Conservation (phyloP, 176 grass and related monocot genomes). For the Eragrostis curvula region DNA sequence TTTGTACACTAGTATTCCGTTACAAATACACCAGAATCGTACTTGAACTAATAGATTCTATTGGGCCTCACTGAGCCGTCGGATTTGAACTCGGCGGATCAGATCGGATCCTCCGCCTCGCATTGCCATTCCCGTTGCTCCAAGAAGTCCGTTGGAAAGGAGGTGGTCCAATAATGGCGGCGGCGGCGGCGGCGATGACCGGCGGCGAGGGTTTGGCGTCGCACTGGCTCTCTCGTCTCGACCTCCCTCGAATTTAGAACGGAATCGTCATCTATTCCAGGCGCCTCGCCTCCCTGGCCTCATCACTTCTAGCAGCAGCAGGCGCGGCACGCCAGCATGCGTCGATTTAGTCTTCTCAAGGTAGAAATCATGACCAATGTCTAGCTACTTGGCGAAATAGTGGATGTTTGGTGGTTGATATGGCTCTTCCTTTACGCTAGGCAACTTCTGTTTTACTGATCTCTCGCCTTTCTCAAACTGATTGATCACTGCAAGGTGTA, state of each 20-base stretch:
- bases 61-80: not conserved
- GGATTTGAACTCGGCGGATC: not conserved
- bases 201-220: conserved; percentile 3
- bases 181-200: not conserved
- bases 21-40: too few relatives aligned
- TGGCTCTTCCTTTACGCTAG: not conserved
- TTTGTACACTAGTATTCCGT: too few relatives aligned
- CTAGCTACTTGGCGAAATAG: not conserved
- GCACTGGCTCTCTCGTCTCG: not conserved
- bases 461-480: not conserved
- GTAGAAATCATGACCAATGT: not conserved
- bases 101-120: not conserved
- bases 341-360: conserved; percentile 4
- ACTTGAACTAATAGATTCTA: not conserved
- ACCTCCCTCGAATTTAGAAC: not conserved
- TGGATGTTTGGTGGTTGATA: not conserved
- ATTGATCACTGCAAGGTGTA: not conserved
- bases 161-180: not conserved
- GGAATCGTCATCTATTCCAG: not conserved
- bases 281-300: conserved; percentile 1
- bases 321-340: not conserved
- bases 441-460: not conserved
- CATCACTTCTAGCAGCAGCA: not conserved
- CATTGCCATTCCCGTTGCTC: not conserved
- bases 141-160: not conserved